Conservation (phyloP, 257 asterid genomes). For the Lycium ferocissimum region DNA sequence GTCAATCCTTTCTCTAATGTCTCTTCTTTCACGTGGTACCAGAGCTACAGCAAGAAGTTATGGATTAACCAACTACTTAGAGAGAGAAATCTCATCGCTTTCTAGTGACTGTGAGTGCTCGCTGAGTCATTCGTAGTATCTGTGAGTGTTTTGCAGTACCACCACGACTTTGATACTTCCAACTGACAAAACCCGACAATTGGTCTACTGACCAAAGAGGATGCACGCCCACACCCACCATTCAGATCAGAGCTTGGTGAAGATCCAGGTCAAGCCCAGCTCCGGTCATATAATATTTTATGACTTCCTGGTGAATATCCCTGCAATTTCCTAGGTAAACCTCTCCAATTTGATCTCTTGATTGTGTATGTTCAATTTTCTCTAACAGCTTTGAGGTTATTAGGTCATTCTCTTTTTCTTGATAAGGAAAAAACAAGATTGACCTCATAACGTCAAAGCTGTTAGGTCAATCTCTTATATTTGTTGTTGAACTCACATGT, state of each 20-base stretch:
- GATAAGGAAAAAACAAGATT: too few relatives aligned
- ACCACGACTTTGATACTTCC: not conserved
- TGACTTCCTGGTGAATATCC: too few relatives aligned
- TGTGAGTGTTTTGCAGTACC: not conserved
- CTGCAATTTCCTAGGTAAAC: too few relatives aligned
- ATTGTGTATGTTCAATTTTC: too few relatives aligned
- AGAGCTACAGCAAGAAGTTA: not conserved
- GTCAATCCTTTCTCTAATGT: not conserved
- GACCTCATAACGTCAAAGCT: too few relatives aligned
- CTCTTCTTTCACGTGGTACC: not conserved
- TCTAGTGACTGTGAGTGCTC: not conserved
- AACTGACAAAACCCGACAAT: not conserved
- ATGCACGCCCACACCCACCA: not conserved
- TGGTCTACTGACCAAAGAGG: not conserved
- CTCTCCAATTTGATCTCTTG: too few relatives aligned
- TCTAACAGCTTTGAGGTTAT: too few relatives aligned
- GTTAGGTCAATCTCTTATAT: too few relatives aligned
- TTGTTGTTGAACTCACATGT: too few relatives aligned
- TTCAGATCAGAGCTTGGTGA: not conserved
- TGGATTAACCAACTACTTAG: not conserved
- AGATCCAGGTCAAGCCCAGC: too few relatives aligned
- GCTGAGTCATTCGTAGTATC: not conserved
- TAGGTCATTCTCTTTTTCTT: too few relatives aligned
- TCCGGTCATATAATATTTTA: too few relatives aligned
- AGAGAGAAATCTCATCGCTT: not conserved